Conservation (phyloP, 768 basidiomycete genomes). For the Fomitopsis pulvina region DNA sequence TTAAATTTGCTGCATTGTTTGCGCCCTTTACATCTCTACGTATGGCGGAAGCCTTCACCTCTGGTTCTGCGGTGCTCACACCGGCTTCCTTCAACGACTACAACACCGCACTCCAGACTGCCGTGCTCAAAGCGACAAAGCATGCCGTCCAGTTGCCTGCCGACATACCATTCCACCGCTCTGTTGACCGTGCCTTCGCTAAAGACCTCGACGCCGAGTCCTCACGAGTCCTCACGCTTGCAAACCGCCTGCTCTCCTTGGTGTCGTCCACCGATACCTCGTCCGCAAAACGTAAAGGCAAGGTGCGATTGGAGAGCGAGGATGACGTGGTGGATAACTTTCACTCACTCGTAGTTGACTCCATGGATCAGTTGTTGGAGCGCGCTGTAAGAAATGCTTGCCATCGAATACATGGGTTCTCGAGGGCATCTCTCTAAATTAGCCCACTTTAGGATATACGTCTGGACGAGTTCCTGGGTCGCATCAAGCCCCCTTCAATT, state of each 20-base stretch:
- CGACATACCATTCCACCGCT: conserved; percentile 87
- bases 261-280: conserved; percentile 36
- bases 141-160: conserved; percentile 54
- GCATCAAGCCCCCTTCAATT: conserved; percentile 61
- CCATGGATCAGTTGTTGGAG: conserved; percentile 82
- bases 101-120: conserved; percentile 50
- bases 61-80: conserved; percentile 12
- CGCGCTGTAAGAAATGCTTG: conserved; percentile 50
- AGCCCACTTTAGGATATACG: conserved; percentile 55
- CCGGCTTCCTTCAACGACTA: conserved; percentile 41
- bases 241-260: conserved; percentile 55
- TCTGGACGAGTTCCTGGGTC: conserved; percentile 72
- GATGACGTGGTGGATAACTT: conserved; percentile 87
- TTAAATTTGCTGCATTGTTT: too few relatives aligned
- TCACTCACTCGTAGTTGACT: conserved; percentile 69
- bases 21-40: neutral
- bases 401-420: neutral
- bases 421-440: neutral
- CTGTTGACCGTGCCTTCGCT: conserved; percentile 69
- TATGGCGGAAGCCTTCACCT: conserved; percentile 4
- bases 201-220: conserved; percentile 67
- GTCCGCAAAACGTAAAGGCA: conserved; percentile 40
- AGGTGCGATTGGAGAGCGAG: conserved; percentile 50
- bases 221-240: conserved; percentile 54
- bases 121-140: conserved; percentile 58